Evolutionary conservation across 148 eudicot genomes (phyloP), one percentile per base, ranked within the genome.

Genomic region (Amaranthus hypochondriacus): DNA sequence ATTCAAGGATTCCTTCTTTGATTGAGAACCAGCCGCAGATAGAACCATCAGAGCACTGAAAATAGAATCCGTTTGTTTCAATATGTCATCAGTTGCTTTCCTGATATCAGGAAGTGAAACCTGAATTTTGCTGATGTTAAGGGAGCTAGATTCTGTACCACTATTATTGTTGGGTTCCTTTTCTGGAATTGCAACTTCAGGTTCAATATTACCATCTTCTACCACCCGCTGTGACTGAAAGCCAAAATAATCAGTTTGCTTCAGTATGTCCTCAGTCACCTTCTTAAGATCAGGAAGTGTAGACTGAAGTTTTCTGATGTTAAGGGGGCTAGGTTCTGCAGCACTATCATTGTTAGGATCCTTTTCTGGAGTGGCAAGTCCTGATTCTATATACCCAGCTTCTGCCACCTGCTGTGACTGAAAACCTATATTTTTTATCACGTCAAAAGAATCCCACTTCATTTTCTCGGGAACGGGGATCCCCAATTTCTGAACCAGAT

Each of bases 371-470:
- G 88, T 85, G 73, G 97, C 98, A 82, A 95, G 96, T 77, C 98
- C 98, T 44, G 96, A 88, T 79, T 95, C 94, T 56, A 95, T 76
- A 89, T 92, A 95, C 61, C 78, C 73, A 66, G 90, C 92, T 71
- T 95, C 98, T 60, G 98, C 98, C 75, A 49, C 82, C 74, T 79
- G 79, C 48, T 74, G 79, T 52, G 90, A 89, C 64, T 90, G 87
- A 73, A 81, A 72, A 67, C 96, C 98, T 69, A 90, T 84, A 56
- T 73, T 89, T 68, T 87, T 82, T 75, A 95, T 81, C 48, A 90
- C 66, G 67, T 92, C 97, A 75, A 95, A 83, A 39, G 84, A 90
- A 79, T 92, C 98, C 98, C 98, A 95, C 80, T 85, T 90, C 78
- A 95, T 80, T 62, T 85, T 88, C 75, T 89, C 97, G 60, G 90